Evolutionary conservation across 2,329 filamentous ascomycete species (phyloP).

Genomic region (Scopulariopsis brevicaulis): DNA sequence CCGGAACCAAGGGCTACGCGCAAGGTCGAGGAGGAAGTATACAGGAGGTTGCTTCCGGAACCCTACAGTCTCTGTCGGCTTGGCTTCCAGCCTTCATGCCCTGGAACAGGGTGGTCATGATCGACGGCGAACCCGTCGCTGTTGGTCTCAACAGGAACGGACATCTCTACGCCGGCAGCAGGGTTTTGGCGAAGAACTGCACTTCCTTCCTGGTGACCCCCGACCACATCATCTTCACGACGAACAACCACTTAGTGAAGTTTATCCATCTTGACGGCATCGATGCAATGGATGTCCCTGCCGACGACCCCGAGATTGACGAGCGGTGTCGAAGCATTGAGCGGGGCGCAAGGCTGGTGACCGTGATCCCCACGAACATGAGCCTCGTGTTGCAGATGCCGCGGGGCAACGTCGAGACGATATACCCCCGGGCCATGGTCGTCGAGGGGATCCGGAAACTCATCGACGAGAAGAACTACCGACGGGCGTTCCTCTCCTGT

Average conservation of each 20-base stretch:
- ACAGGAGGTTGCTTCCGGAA: conserved; percentile 19
- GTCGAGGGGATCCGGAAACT: conserved; percentile 76
- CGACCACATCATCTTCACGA: conserved; percentile 82
- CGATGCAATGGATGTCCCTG: conserved; percentile 70
- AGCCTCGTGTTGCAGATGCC: conserved; percentile 89
- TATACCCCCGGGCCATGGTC: conserved; percentile 86
- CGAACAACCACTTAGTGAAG: conserved; percentile 83
- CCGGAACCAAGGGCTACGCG: conserved; percentile 22
- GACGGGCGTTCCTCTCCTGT: conserved; percentile 74
- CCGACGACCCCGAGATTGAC: conserved; percentile 81
- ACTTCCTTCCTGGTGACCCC: conserved; percentile 81
- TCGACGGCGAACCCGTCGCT: conserved; percentile 27
- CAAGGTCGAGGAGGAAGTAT: conserved; percentile 36
- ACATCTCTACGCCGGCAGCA: conserved; percentile 65
- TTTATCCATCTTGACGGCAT: conserved; percentile 70
- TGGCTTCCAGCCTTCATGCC: conserved; percentile 34
- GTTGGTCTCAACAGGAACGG: conserved; percentile 66
- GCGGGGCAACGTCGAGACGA: conserved; percentile 87
- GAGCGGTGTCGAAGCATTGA: conserved; percentile 90
- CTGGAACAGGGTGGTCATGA: conserved; percentile 36
- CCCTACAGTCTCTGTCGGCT: conserved; percentile 12
- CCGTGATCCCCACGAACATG: conserved; percentile 80
- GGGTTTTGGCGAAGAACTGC: conserved; percentile 69
- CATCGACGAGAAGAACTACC: conserved; percentile 73
- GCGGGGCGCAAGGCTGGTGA: conserved; percentile 75